phyloP scores from a whole-genome alignment of 225 moss, liverwort and hornwort genomes.

The Pseudoscleropodium purum region DNA sequence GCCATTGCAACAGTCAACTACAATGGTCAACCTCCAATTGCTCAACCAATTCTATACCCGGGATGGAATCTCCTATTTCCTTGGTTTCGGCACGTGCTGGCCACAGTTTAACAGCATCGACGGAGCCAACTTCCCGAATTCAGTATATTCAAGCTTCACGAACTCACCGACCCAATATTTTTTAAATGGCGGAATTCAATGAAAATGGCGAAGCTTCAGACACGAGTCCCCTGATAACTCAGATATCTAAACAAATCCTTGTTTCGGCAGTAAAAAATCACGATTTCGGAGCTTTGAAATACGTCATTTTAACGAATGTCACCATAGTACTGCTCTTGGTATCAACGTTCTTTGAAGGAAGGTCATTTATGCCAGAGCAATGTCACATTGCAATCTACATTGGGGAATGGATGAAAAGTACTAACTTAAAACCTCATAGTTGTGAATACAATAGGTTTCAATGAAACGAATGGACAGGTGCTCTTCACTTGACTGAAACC shows the following conservation, averaged over 20 bases:
- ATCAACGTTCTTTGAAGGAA: not conserved
- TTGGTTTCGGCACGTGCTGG: not conserved
- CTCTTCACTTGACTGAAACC: not conserved
- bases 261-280: not conserved
- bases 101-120: not conserved
- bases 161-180: not conserved
- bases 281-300: not conserved
- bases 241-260: not conserved
- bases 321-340: not conserved
- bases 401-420: not conserved
- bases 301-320: not conserved
- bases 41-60: not conserved
- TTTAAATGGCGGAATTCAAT: not conserved
- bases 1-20: not conserved
- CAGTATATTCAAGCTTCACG: not conserved
- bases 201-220: not conserved
- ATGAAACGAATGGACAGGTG: not conserved
- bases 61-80: not conserved
- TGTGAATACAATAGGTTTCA: not conserved
- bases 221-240: not conserved
- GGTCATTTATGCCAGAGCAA: not conserved
- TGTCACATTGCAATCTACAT: not conserved
- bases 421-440: not conserved
- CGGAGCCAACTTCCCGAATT: not conserved
- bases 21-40: not conserved